Percentiles rank a stretch among this genome's conserved stretches.
Conservation (phyloP, 495 filamentous ascomycete genomes). For the Lasiosphaeriaceae sp. region DNA sequence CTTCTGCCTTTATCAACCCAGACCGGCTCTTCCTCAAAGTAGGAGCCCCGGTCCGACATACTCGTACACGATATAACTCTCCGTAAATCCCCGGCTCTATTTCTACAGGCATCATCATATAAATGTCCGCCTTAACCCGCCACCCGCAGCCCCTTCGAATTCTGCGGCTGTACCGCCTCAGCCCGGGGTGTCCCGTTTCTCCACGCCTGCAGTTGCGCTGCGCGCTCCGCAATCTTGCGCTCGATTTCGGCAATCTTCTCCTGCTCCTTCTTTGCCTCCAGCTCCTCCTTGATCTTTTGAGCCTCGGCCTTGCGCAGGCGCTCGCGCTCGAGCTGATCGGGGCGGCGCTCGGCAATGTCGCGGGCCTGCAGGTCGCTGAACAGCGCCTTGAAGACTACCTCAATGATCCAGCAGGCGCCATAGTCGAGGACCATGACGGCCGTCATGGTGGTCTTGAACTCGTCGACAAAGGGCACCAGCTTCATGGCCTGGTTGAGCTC, state of each 20-base stretch:
- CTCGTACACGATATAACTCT: no score
- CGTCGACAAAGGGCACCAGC: constrained; percentile 84
- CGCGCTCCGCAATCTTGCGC: constrained; percentile 38
- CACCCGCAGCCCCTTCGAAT: not conserved
- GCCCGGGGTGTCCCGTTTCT: not conserved
- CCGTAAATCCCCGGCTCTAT: no score
- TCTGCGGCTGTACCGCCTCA: not conserved
- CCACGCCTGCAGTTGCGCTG: constrained; percentile 30
- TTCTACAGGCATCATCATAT: not conserved
- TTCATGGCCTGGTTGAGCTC: constrained; percentile 92
- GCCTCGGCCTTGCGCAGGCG: constrained; percentile 61
- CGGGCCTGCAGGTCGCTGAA: constrained; percentile 94
- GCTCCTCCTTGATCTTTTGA: constrained; percentile 48
- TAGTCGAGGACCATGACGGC: constrained; percentile 86
- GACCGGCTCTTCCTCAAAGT: no score
- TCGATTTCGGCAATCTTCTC: constrained; percentile 53
- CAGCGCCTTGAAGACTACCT: constrained; percentile 76
- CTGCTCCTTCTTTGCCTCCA: constrained; percentile 49
- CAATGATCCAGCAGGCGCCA: constrained; percentile 80
- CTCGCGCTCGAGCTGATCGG: constrained; percentile 84
- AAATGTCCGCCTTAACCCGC: not conserved
- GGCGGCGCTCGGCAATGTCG: constrained; percentile 83
- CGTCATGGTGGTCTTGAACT: constrained; percentile 88
- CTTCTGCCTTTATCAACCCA: no score
- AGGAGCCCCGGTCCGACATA: no score